Evolutionary conservation across 371 early-diverging fungal genomes (phyloP).

Genomic region (Mucor plumbeus): DNA sequence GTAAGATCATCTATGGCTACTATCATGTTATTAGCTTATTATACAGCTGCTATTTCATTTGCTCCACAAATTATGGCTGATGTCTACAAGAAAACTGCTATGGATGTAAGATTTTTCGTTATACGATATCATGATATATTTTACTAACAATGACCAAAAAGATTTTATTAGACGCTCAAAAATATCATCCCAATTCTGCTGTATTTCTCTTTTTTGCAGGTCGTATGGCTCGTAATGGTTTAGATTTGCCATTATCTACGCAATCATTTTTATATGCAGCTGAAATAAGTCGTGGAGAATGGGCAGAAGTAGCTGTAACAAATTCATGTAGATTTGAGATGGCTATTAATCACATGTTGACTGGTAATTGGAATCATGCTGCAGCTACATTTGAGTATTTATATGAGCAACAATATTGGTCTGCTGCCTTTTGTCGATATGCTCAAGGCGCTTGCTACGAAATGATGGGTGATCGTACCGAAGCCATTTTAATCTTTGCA

Average conservation of each 20-base stretch:
- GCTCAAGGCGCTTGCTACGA: constrained; percentile 60
- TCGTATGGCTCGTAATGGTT: constrained; percentile 50
- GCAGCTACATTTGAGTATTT: constrained; percentile 52
- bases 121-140: background rate
- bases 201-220: constrained; percentile 64
- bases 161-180: constrained; percentile 57
- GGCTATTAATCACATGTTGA: constrained; percentile 60
- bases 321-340: constrained; percentile 62
- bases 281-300: constrained; percentile 46
- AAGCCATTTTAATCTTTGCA: constrained; percentile 56
- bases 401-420: constrained; percentile 63
- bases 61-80: constrained; percentile 48
- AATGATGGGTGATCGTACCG: constrained; percentile 47
- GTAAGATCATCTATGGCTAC: constrained; percentile 64
- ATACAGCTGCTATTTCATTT: constrained; percentile 42
- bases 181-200: constrained; percentile 59
- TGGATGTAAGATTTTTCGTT: constrained; percentile 35
- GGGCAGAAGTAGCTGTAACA: constrained; percentile 55
- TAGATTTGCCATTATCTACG: constrained; percentile 56
- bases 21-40: constrained; percentile 55
- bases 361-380: constrained; percentile 60
- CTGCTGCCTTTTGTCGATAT: constrained; percentile 61
- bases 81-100: constrained; percentile 48
- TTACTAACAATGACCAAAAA: background rate
- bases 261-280: constrained; percentile 54